These are phyloP conservation scores for Elsinoe australis DNA, from an alignment of 2,329 filamentous ascomycete species.

Conservation along the genomic window DNA sequence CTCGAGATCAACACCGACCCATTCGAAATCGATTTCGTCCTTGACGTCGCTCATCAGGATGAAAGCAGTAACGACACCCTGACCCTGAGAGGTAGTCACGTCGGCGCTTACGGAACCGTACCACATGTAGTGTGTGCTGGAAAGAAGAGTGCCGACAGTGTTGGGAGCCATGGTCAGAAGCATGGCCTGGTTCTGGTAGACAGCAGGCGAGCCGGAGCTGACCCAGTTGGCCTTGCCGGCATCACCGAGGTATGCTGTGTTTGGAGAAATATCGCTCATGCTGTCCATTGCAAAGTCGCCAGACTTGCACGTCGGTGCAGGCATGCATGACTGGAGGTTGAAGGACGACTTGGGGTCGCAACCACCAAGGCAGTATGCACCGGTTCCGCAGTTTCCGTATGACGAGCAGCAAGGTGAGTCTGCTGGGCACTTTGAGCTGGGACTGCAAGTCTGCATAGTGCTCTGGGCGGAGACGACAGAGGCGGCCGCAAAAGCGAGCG, in stretches of 20 bases:
- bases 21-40: constrained; percentile 98
- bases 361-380: constrained; percentile 90
- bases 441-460: constrained; percentile 26
- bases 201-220: constrained; percentile 65
- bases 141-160: constrained; percentile 79
- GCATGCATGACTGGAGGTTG: constrained; percentile 74
- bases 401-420: constrained; percentile 39
- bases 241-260: constrained; percentile 81
- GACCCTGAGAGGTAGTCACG: constrained; percentile 74
- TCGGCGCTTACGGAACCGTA: constrained; percentile 86
- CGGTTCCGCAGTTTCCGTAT: constrained; percentile 82
- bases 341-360: constrained; percentile 85
- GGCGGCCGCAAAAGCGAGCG: constrained; percentile 27
- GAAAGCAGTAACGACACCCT: constrained; percentile 92
- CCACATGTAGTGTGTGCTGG: constrained; percentile 85
- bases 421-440: constrained; percentile 27
- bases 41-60: constrained; percentile 93
- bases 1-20: constrained; percentile 69
- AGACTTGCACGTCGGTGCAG: constrained; percentile 72
- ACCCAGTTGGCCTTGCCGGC: constrained; percentile 78
- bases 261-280: constrained; percentile 61
- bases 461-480: constrained; percentile 24
- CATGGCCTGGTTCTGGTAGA: constrained; percentile 56
- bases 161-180: constrained; percentile 83
- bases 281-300: constrained; percentile 65